A percentile compares a stretch with the other conserved stretches of the same genome.
phyloP scores from a whole-genome alignment of 2,329 filamentous ascomycete species.

The Volutella citrinella region DNA sequence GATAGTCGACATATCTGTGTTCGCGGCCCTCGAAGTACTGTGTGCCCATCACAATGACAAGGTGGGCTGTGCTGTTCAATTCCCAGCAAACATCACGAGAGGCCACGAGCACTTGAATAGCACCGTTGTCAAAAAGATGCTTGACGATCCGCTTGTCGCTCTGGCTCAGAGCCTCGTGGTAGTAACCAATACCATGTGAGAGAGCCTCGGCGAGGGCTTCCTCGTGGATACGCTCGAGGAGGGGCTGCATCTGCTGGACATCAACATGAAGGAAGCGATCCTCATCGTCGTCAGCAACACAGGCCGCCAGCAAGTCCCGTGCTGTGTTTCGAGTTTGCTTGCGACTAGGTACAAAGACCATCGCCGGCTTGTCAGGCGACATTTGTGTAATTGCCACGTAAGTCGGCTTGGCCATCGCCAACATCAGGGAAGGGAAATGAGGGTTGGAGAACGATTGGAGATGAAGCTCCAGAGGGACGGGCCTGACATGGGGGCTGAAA shows the following conservation, averaged over 20 bases:
- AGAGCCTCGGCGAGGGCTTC: constrained; percentile 83
- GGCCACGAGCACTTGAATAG: constrained; percentile 77
- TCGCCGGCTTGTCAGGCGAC: constrained; percentile 82
- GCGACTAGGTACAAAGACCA: constrained; percentile 88
- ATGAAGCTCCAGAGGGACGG: constrained; percentile 86
- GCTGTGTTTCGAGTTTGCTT: constrained; percentile 91
- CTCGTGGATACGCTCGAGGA: constrained; percentile 82
- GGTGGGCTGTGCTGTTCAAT: constrained; percentile 79
- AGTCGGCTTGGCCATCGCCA: constrained; percentile 94
- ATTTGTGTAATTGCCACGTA: constrained; percentile 87
- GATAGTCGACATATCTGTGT: constrained; percentile 96
- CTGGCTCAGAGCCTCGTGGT: constrained; percentile 85
- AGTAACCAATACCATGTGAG: constrained; percentile 93
- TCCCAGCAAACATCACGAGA: constrained; percentile 95
- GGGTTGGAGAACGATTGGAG: constrained; percentile 95
- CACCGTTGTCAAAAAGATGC: constrained; percentile 84
- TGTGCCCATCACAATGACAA: constrained; percentile 96
- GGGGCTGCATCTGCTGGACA: constrained; percentile 73
- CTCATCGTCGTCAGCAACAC: constrained; percentile 84
- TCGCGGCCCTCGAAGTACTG: constrained; percentile 97
- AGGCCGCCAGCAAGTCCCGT: constrained; percentile 82
- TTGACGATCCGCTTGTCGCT: constrained; percentile 93
- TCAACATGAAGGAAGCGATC: constrained; percentile 90
- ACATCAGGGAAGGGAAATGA: constrained; percentile 96
- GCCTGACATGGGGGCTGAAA: constrained; percentile 89